These are phyloP conservation scores for Hericium coralloides DNA, from an alignment of 768 basidiomycete species.

Conservation along the genomic window DNA sequence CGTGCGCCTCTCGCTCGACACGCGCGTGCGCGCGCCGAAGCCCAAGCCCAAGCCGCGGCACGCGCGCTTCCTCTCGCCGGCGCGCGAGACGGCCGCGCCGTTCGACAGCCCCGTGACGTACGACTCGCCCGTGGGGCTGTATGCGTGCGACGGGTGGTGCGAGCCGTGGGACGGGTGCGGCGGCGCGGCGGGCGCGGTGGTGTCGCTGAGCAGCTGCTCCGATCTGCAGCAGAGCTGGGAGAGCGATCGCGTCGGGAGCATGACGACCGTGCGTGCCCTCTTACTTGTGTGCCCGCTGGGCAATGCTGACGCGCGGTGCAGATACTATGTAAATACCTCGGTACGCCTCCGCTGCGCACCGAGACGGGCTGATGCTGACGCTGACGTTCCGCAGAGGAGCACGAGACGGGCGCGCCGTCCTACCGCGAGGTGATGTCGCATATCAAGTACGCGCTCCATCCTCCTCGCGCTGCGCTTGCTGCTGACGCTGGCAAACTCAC, in stretches of 20 bases:
- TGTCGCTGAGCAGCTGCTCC: conserved; percentile 16
- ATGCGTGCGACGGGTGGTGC: too few species aligned
- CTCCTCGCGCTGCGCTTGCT: neutral
- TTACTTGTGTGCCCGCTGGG: neutral
- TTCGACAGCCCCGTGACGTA: too few species aligned
- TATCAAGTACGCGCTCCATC: conserved; percentile 4
- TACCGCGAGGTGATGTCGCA: conserved; percentile 13
- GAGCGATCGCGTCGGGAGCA: conserved; percentile 10
- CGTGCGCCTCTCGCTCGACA: neutral
- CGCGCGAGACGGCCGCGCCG: neutral
- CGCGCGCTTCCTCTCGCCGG: neutral
- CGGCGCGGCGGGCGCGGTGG: neutral
- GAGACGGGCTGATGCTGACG: too few species aligned
- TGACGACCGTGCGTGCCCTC: conserved; percentile 8
- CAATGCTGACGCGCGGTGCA: neutral
- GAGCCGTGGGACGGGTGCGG: too few species aligned
- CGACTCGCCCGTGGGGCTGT: too few species aligned
- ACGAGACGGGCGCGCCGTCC: neutral
- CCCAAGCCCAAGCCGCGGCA: too few species aligned
- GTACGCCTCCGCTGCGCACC: too few species aligned
- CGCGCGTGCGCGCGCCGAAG: neutral
- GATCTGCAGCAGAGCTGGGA: conserved; percentile 18
- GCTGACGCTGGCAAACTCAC: neutral
- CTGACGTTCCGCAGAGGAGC: too few species aligned
- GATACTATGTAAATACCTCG: too few species aligned